Conservation (phyloP, 2,329 filamentous ascomycete genomes). For the Nigrospora sphaerica region DNA sequence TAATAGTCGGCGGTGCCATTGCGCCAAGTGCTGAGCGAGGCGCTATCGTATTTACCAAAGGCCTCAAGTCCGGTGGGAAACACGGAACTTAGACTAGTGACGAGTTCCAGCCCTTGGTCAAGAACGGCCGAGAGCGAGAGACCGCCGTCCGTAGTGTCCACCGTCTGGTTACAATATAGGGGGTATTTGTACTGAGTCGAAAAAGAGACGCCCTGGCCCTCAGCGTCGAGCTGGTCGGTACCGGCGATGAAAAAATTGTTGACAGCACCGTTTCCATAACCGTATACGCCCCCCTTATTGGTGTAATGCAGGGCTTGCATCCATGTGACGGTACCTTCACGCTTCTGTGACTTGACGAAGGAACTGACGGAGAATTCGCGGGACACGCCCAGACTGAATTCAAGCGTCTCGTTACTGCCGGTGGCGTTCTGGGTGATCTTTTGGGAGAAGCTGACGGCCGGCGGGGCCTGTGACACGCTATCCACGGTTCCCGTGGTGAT, state of each 20-base stretch:
- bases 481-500: slow-evolving; percentile 43
- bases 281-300: slow-evolving; percentile 37
- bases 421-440: slow-evolving; percentile 34
- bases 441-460: slow-evolving; percentile 44
- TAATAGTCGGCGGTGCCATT: slow-evolving; percentile 52
- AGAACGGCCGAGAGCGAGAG: slow-evolving; percentile 36
- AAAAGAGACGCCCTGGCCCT: slow-evolving; percentile 23
- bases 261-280: slow-evolving; percentile 19
- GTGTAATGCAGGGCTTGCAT: slow-evolving; percentile 47
- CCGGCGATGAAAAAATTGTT: slow-evolving; percentile 32
- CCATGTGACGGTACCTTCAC: slow-evolving; percentile 40
- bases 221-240: slow-evolving; percentile 9
- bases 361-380: slow-evolving; percentile 49
- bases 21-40: slow-evolving; percentile 40
- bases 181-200: slow-evolving; percentile 49
- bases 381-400: slow-evolving; percentile 49
- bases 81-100: slow-evolving; percentile 29
- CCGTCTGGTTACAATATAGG: slow-evolving; percentile 48
- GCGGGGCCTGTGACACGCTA: slow-evolving; percentile 21
- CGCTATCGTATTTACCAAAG: slow-evolving; percentile 29
- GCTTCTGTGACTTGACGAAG: slow-evolving; percentile 39
- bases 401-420: slow-evolving; percentile 51
- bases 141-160: slow-evolving; percentile 33
- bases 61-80: slow-evolving; percentile 56
- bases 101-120: slow-evolving; percentile 31